Evolutionary conservation across 306 rosid species (phyloP).

Genomic region (Delonix regia): DNA sequence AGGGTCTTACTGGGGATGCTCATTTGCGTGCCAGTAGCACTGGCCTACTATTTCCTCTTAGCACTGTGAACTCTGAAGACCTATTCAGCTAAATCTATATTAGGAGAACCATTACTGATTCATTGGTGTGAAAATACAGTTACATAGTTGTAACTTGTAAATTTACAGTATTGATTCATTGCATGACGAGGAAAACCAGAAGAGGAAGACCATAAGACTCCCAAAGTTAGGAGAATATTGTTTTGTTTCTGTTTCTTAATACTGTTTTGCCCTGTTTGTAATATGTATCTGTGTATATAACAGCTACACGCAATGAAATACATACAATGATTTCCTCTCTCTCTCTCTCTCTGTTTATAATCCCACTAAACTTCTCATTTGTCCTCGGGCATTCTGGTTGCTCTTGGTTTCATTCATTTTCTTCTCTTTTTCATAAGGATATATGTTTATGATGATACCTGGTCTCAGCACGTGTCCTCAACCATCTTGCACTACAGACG

Average conservation of each 20-base stretch:
- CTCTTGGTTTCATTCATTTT: not conserved
- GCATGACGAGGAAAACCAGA: not conserved
- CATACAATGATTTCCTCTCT: not conserved
- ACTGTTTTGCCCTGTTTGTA: not conserved
- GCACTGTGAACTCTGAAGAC: conserved; percentile 59
- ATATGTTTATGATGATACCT: not conserved
- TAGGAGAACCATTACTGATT: conserved; percentile 7
- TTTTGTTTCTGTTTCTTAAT: not conserved
- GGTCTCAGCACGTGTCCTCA: not conserved
- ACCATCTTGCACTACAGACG: no score
- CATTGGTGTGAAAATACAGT: conserved; percentile 27
- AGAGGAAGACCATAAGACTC: not conserved
- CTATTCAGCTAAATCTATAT: not conserved
- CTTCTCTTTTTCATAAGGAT: not conserved
- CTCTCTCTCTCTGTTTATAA: not conserved
- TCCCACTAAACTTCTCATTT: not conserved
- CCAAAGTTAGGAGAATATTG: not conserved
- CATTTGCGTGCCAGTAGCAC: conserved; percentile 79
- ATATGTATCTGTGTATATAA: not conserved
- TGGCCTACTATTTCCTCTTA: conserved; percentile 75
- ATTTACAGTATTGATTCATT: conserved; percentile 18
- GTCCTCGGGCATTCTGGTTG: no score
- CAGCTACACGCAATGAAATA: not conserved
- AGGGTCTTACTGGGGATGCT: conserved; percentile 92
- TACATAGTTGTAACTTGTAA: conserved; percentile 22